Percentiles rank a stretch among this genome's conserved stretches.
These are phyloP conservation scores for Sugiyamaella xylanicola DNA, from an alignment of 1,139 yeast genomes.

Conservation along the genomic window DNA sequence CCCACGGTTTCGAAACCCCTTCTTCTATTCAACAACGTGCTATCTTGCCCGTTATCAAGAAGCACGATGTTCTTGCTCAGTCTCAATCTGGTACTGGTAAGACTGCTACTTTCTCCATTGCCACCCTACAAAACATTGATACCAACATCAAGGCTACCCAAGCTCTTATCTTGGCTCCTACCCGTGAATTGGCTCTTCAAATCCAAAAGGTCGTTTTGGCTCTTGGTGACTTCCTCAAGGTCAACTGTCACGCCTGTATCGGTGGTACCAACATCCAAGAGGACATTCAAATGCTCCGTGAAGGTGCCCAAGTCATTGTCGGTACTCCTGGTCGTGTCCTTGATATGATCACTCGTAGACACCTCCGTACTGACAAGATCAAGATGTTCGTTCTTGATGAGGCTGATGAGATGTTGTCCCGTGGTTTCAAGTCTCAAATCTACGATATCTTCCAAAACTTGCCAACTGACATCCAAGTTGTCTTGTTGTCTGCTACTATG, in stretches of 20 bases:
- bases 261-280: slow-evolving; percentile 96
- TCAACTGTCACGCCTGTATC: slow-evolving; percentile 95
- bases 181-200: slow-evolving; percentile 98
- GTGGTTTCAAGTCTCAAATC: slow-evolving; percentile 97
- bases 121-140: slow-evolving; percentile 93
- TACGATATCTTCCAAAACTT: slow-evolving; percentile 93
- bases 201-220: slow-evolving; percentile 95
- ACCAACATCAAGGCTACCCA: slow-evolving; percentile 46
- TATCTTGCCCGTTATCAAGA: slow-evolving; percentile 92
- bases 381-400: slow-evolving; percentile 98
- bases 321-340: slow-evolving; percentile 99
- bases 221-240: slow-evolving; percentile 90
- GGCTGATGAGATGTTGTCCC: slow-evolving; percentile 97
- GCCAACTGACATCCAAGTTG: slow-evolving; percentile 96
- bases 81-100: slow-evolving; percentile 99
- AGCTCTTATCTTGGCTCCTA: slow-evolving; percentile 96
- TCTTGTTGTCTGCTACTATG: slow-evolving; percentile 95
- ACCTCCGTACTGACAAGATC: slow-evolving; percentile 83
- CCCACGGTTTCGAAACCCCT: slow-evolving; percentile 97
- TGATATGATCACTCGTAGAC: slow-evolving; percentile 96
- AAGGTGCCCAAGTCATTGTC: slow-evolving; percentile 94
- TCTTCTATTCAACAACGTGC: slow-evolving; percentile 99
- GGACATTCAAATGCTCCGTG: slow-evolving; percentile 88
- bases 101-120: slow-evolving; percentile 98
- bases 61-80: slow-evolving; percentile 96